Base-by-base conservation (phyloP, 1,284 basidiomycete species). In the Leccinum pachyderme region DNA sequence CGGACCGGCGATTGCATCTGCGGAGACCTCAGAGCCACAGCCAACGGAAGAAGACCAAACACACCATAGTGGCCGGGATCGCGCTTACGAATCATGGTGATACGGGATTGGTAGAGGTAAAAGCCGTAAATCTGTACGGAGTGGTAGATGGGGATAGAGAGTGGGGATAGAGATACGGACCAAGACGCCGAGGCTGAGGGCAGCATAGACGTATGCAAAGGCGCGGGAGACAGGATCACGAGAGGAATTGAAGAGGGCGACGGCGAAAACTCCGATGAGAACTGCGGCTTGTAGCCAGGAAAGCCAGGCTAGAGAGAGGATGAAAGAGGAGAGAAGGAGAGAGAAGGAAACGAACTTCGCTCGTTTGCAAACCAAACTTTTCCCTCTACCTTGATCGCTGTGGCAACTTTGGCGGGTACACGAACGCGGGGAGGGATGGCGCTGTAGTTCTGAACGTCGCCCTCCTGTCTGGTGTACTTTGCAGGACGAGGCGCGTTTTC, bases 361-460 rank as follows among this genome's bases (percentile, higher is more conserved):
- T 99, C 97, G 71, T 98, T 98, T 7, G 97, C 95, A 75, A 99
- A 98, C 91, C 96, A 99, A 43, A 99, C 96, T 70, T 99, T 99
- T 31, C 90, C 91, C 72, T 99, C 96, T 37, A 99, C 93, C 61
- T 89, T 90, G 63, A 98, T 82, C 1, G 93, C 89, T 0, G 95
- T 92, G 0, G 91, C 80, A 33, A 96, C 86, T 72, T 96, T 95
- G 78, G 94, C 91, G 1, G 91, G 92, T 0, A 91, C 78, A 35
- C 84, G 77, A 35, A 91, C 82, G 47, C 80, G 77, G 0, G 83
- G 73, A 1, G 86, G 82, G 64, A 88, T 88, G 2, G 89, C 73
- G 63, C 83, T 82, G 65, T 91, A 91, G 70, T 91, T 87, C 51
- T 12, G 29, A 3, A 48, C 32, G 47, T 89, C 87, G 58, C 79